These are phyloP conservation scores for Oemleria cerasiformis DNA, from an alignment of 306 rosid genomes.

Conservation along the genomic window DNA sequence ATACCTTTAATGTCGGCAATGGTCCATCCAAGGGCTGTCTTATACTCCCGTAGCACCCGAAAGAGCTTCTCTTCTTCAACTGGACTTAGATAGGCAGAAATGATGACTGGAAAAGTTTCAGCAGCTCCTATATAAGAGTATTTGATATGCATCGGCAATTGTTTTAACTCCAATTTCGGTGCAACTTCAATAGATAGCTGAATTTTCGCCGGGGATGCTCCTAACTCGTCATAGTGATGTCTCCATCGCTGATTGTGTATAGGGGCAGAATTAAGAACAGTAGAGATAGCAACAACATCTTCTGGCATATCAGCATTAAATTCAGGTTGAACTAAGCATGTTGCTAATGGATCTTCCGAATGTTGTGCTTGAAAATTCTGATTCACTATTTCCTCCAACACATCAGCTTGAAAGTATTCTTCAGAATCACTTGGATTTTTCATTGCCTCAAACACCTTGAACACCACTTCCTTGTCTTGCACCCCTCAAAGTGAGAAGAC, in stretches of 20 bases:
- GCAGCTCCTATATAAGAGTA: background rate
- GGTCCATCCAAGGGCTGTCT: too few relatives aligned
- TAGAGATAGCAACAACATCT: background rate
- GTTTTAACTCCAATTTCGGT: background rate
- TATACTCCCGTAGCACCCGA: too few relatives aligned
- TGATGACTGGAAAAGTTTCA: background rate
- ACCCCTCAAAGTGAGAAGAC: background rate
- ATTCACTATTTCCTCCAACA: background rate
- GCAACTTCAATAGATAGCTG: background rate
- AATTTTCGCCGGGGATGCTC: background rate
- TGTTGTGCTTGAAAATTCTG: background rate
- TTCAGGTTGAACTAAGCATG: background rate
- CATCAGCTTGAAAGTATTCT: background rate
- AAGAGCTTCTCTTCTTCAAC: too few relatives aligned
- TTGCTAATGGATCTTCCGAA: background rate
- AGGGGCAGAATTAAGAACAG: rapidly evolving
- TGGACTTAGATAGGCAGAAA: too few relatives aligned
- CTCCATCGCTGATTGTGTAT: background rate
- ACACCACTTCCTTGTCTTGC: background rate
- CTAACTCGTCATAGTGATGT: background rate
- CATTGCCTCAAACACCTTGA: background rate
- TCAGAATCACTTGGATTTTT: background rate
- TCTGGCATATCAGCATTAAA: rapidly evolving
- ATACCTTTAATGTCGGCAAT: too few relatives aligned
- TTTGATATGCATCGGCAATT: rapidly evolving